Conservation (phyloP, 108 stramenopile species). For the Fragilaria crotonensis region DNA sequence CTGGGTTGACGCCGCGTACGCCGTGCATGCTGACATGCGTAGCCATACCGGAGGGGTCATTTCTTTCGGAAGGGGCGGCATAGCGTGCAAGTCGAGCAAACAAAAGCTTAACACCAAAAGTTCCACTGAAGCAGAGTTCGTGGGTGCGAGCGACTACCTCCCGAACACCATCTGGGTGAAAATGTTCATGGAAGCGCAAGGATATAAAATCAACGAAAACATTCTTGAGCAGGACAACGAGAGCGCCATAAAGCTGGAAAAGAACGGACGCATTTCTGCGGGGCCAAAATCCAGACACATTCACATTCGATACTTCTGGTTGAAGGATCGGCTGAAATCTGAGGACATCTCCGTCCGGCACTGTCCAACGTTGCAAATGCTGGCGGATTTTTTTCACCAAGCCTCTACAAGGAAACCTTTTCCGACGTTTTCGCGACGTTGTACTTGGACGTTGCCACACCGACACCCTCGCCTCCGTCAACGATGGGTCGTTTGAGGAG, state of each 20-base stretch:
- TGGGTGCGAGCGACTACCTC: conserved; percentile 2
- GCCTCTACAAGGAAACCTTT: no score
- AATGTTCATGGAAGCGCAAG: conserved; percentile 38
- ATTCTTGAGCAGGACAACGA: conserved; percentile 5
- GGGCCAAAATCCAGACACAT: conserved; percentile 26
- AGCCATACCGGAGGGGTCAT: conserved; percentile 1
- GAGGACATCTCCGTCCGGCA: no score
- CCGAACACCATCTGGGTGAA: conserved; percentile 23
- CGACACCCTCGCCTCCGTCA: no score
- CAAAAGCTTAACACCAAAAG: conserved; percentile 32
- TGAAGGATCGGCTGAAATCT: no score
- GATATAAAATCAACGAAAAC: conserved; percentile 17
- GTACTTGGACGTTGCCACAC: no score
- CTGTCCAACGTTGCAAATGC: no score
- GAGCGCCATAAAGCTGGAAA: conserved; percentile 36
- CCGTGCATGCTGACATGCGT: neutral
- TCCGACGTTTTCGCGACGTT: no score
- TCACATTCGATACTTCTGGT: no score
- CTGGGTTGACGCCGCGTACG: neutral
- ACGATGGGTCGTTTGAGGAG: no score
- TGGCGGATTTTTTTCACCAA: no score
- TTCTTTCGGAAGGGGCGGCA: conserved; percentile 26
- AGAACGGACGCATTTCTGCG: conserved; percentile 26
- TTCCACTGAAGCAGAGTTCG: conserved; percentile 30
- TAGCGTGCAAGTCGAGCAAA: neutral